Base-by-base conservation (phyloP, 306 rosid species). In the Purshia tridentata region DNA sequence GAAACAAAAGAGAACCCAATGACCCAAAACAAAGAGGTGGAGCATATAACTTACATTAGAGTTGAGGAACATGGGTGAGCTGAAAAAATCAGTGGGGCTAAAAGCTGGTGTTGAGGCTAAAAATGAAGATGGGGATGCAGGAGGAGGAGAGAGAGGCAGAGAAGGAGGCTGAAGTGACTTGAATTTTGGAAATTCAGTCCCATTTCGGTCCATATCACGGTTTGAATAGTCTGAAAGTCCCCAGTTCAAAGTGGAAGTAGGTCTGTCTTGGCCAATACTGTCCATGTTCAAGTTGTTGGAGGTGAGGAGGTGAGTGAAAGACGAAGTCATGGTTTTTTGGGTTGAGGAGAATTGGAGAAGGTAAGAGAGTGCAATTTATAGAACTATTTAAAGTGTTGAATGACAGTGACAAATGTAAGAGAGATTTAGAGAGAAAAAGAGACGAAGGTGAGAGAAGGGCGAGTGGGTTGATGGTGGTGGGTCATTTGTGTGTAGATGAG, bases 91-190 rank as follows among this genome's bases (percentile, higher is more conserved):
- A 75, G 87, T 44, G 0, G 97, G 92, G 78, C 88, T 88, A 19
- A 89, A 88, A 72, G 81, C 54, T 5, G 96, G 67, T 4, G 69
- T 20, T 49, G 69, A 67, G n/a, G 77, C 53, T 15, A 84, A 78
- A 67, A 71, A 88, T 47, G 94, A 85, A 78, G 97, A 89, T 60
- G 92, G 91, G 39, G 90, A 83, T 40, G 79, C 45, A 16, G 86
- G 84, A 20, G 83, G 55, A 14, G 85, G 80, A 67, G 91, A 85
- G 10, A 88, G 23, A 41, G 97, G 92, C 1, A 88, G 69, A 5
- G 92, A 80, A 55, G 92, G 81, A 13, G 96, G 97, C 76, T 78
- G 89, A 62, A 73, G 71, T 41, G 95, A 79, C 79, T 81, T 94
- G 82, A 94, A 89, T 42, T 84, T 88, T 0, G 94, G 86, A 52